Percentiles rank a stretch among this genome's conserved stretches.
Evolutionary conservation across 179 eudicot species (phyloP).

Genomic region (Carnegiea gigantea): DNA sequence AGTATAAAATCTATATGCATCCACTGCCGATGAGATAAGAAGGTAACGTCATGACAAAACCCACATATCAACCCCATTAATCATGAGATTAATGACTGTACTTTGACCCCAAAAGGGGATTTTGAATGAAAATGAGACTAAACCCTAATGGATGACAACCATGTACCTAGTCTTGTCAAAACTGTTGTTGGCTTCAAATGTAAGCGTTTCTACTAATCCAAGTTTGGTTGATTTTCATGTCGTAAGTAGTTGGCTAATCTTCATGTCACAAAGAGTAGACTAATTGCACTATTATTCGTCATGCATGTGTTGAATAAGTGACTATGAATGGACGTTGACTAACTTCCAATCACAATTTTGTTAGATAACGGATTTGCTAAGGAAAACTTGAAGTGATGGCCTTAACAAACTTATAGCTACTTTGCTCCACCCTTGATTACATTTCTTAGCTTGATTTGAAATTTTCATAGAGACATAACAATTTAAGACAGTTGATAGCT

Average conservation of each 20-base stretch:
- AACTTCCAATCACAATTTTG: slow-evolving; percentile 14
- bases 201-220: slow-evolving; percentile 10
- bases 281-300: neutral
- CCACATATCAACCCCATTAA: too few relatives aligned
- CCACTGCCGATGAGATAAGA: too few relatives aligned
- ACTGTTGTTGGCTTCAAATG: slow-evolving; percentile 18
- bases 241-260: neutral
- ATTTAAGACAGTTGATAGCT: too few relatives aligned
- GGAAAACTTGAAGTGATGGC: slow-evolving; percentile 12
- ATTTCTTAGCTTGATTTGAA: neutral
- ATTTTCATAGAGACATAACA: too few relatives aligned
- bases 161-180: slow-evolving; percentile 1
- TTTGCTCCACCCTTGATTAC: slow-evolving; percentile 2
- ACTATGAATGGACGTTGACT: neutral
- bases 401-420: slow-evolving; percentile 10
- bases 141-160: slow-evolving; percentile 2
- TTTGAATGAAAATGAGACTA: neutral
- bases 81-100: too few relatives aligned
- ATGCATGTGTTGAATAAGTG: slow-evolving; percentile 8
- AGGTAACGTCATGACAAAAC: too few relatives aligned
- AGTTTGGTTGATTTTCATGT: slow-evolving; percentile 8
- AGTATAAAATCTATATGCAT: too few relatives aligned
- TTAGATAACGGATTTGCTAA: slow-evolving; percentile 26
- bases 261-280: neutral
- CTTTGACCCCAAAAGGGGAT: neutral